Percentiles rank a stretch among this genome's conserved stretches.
Conservation (phyloP, 345 rosid genomes). For the Citrus medica region DNA sequence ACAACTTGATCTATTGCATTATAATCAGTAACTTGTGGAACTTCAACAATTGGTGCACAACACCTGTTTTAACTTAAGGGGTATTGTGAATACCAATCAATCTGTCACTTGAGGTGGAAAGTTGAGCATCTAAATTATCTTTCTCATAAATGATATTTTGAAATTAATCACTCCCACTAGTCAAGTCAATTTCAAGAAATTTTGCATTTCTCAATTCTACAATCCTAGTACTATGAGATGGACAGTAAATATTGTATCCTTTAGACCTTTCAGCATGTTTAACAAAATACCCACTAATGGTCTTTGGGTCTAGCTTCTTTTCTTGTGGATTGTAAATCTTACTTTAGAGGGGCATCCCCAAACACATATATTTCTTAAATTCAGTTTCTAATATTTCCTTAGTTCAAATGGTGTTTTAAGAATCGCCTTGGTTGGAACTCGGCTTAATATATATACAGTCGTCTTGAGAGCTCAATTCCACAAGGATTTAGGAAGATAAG, state of each 20-base stretch:
- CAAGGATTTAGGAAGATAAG: too few relatives aligned
- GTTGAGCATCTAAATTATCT: neutral
- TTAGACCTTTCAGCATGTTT: neutral
- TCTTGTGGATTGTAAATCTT: neutral
- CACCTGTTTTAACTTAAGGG: neutral
- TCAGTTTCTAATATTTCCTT: too few relatives aligned
- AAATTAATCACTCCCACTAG: neutral
- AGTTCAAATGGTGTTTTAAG: neutral
- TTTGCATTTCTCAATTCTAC: neutral
- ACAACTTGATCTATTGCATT: neutral
- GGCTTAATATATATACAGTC: too few relatives aligned
- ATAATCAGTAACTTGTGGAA: neutral
- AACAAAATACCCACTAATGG: neutral
- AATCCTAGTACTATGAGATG: neutral
- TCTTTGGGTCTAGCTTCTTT: neutral
- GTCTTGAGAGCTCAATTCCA: too few relatives aligned
- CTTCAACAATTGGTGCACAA: neutral
- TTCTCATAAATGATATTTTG: too few relatives aligned
- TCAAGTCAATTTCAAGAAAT: neutral
- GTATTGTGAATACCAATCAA: too few relatives aligned
- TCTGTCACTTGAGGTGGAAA: neutral
- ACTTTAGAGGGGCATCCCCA: neutral
- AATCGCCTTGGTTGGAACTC: too few relatives aligned
- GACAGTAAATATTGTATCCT: neutral
- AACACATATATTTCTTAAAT: too few relatives aligned